phyloP scores from a whole-genome alignment of 345 rosid species.

The Mercurialis annua region DNA sequence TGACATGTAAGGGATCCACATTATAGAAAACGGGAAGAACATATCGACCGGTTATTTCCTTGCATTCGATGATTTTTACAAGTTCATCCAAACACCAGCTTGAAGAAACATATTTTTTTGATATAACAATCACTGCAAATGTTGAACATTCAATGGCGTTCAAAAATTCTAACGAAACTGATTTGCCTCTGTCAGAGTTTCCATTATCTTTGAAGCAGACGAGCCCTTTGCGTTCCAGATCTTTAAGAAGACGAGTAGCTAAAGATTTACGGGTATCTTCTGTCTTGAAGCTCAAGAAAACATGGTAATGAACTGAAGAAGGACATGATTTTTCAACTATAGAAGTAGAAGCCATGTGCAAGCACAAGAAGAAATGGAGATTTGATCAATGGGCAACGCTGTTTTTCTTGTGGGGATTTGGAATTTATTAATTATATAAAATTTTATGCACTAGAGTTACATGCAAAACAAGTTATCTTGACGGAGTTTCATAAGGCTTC shows the following conservation, averaged over 20 bases:
- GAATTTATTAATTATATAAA: too few relatives aligned
- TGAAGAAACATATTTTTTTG: slow-evolving; percentile 8
- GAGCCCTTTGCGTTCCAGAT: slow-evolving; percentile 8
- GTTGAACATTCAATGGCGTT: slow-evolving; percentile 3
- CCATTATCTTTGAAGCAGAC: slow-evolving; percentile 3
- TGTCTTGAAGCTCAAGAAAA: slow-evolving; percentile 6
- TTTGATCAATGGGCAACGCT: too few relatives aligned
- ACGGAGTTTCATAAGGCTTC: too few relatives aligned
- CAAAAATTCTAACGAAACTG: background rate
- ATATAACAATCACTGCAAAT: slow-evolving; percentile 2
- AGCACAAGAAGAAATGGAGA: background rate
- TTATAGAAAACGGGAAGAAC: slow-evolving; percentile 13
- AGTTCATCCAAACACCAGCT: slow-evolving; percentile 11
- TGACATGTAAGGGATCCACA: slow-evolving; percentile 2
- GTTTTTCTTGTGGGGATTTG: too few relatives aligned
- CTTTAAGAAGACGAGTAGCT: background rate
- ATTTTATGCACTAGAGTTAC: too few relatives aligned
- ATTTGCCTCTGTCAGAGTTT: background rate
- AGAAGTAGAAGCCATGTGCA: slow-evolving; percentile 8
- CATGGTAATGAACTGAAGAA: slow-evolving; percentile 1
- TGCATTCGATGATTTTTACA: slow-evolving; percentile 7
- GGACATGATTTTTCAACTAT: background rate
- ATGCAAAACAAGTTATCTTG: too few relatives aligned
- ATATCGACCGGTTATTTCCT: background rate
- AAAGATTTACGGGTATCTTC: slow-evolving; percentile 5